Evolutionary conservation across 2,329 filamentous ascomycete species (phyloP).

Genomic region (Beauveria bassiana): DNA sequence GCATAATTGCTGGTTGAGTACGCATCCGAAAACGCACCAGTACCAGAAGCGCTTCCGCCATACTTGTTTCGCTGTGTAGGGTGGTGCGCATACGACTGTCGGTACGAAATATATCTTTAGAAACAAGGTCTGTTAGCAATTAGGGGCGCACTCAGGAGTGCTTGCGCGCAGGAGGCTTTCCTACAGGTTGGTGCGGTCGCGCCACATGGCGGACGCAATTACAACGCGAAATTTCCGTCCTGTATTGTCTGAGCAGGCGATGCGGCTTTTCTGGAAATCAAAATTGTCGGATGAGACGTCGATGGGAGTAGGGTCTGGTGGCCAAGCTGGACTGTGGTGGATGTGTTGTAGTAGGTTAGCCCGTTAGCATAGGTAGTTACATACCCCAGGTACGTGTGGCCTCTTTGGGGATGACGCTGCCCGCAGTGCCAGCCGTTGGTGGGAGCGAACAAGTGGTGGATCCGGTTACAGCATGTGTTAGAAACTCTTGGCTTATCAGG

Average conservation of each 20-base stretch:
- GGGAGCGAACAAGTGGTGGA: neutral
- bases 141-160: neutral
- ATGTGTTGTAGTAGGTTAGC: neutral
- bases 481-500: neutral
- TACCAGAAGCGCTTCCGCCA: constrained; percentile 38
- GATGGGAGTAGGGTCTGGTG: neutral
- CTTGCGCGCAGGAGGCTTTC: constrained; percentile 18
- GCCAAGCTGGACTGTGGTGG: neutral
- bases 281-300: neutral
- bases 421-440: neutral
- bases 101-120: constrained; percentile 90
- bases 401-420: constrained; percentile 9
- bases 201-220: constrained; percentile 75
- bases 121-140: constrained; percentile 17
- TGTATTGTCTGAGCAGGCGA: neutral
- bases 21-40: constrained; percentile 51
- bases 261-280: neutral
- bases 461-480: neutral
- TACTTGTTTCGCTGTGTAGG: constrained; percentile 77
- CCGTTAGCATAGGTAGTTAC: no score
- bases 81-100: constrained; percentile 95
- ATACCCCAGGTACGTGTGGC: neutral
- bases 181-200: constrained; percentile 97
- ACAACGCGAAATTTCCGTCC: neutral
- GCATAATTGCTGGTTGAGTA: constrained; percentile 42